Base-by-base conservation (phyloP, 495 filamentous ascomycete genomes). In the Penicillium herquei region DNA sequence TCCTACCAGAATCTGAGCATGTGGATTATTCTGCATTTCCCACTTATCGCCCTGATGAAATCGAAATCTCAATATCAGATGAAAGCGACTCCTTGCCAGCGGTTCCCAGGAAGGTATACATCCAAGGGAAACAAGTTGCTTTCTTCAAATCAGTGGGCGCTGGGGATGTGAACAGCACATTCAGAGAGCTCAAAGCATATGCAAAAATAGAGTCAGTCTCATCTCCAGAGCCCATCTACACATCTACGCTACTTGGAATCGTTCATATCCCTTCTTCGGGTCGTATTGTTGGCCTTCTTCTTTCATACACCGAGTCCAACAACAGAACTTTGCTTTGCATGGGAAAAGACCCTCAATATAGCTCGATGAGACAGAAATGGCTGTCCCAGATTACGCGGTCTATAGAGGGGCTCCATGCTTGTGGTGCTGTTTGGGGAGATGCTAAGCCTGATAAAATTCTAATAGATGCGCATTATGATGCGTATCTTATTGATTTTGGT, bases 231-330 rank as follows among this genome's bases (percentile, higher is more conserved):
- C 43, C 43, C 30, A 26, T 46, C 6, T 31, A 46, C 43, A 46
- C 43, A 46, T 21, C 14, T 16, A 14, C 7, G 26, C 43, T 46
- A 46, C 43, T 46, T 46, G 43, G 43, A 46, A 46, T 46, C n/a
- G 43, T 46, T 46, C 43, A 17, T n/a, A 46, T 46, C 30, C 43
- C 43, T 46, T 46, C 43, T 46, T 46, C 43, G n/a, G 43, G 43
- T 17, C 43, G 43, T 10, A 46, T 46, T 46, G 43, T 46, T 46
- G 43, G 43, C n/a, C 43, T 46, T 8, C 43, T 46, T 46, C 43
- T 46, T 17, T 46, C 43, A 26, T 46, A 46, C 10, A 46, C 30
- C n/a, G 18, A 46, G 43, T 26, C 43, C 18, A 46, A 49, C 12
- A 16, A 49, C 2, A 11, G 18, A 6, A n/a, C 43, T 17, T 46